Evolutionary conservation across 2,329 filamentous ascomycete genomes (phyloP).

Genomic region (Exutisphaerella laricina): DNA sequence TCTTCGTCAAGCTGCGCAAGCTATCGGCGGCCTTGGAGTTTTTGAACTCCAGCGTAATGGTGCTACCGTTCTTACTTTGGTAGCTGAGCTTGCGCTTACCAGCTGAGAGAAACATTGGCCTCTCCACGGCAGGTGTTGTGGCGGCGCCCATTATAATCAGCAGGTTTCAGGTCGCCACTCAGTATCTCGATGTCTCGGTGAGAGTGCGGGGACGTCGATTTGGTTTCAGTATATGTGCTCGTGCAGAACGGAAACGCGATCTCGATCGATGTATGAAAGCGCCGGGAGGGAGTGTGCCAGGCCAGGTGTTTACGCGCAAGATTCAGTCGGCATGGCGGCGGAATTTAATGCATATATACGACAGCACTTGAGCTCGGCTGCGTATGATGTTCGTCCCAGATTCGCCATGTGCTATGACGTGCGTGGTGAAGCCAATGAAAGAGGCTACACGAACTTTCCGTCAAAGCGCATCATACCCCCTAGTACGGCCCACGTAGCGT

Average conservation of each 20-base stretch:
- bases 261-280: too few species aligned
- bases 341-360: background rate
- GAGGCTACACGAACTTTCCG: background rate
- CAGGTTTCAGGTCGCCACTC: background rate
- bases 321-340: background rate
- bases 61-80: conserved; percentile 17
- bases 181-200: conserved; percentile 1
- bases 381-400: too few species aligned
- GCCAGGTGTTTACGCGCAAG: too few species aligned
- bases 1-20: conserved; percentile 12
- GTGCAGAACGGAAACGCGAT: too few species aligned
- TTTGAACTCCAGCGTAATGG: conserved; percentile 20
- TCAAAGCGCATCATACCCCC: background rate
- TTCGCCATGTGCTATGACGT: too few species aligned
- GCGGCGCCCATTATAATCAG: conserved; percentile 12
- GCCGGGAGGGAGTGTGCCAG: too few species aligned
- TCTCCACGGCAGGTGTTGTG: conserved; percentile 7
- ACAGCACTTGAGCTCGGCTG: background rate
- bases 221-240: background rate
- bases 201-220: background rate
- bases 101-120: conserved; percentile 17
- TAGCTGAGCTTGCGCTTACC: conserved; percentile 20
- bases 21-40: conserved; percentile 18
- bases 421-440: background rate
- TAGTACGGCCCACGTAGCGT: background rate